Base-by-base conservation (phyloP, 306 rosid species). In the Dryas alaskensis region DNA sequence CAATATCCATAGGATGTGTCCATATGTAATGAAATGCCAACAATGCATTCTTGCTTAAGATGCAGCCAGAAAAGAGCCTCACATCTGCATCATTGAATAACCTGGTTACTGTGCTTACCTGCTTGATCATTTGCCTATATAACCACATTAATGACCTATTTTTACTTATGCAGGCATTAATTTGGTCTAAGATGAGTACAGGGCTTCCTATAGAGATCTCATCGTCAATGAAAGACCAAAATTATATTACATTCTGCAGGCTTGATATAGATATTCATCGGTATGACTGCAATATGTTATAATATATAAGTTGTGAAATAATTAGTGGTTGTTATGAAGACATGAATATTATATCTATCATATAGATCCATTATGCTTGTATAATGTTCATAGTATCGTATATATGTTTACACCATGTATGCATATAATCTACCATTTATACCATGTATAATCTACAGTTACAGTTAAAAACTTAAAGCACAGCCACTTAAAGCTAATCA, bases 101-200 rank as follows among this genome's bases (percentile, higher is more conserved):
- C 70, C 25, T 47, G 72, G 54, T 58, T 61, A 13, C 65, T 73
- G 49, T 75, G 62, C 63, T 71, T 69, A 42, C 13, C 62, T 55
- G 8, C 50, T 51, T 60, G 60, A 73, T 9, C 69, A 71, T 27
- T 63, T 64, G 48, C 68, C 12, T 65, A 42, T 53, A 66, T n/a
- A 37, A 45, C 48, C 9, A 70, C 60, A 39, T 47, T 72, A 12
- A 55, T 40, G 40, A 42, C 13, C 46, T 44, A 50, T 81, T 55
- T 73, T 71, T 47, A 43, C 67, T 61, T 69, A 43, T 81, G 75
- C 89, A 91, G 98, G 98, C 98, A 70, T 80, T 93, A 78, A 93
- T 93, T 79, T 93, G 98, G 98, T 93, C 98, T 63, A 93, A 93
- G 84, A 93, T 93, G 98, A 93, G 98, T 80, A 91, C 98, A 0